Evolutionary conservation across 805 yeast genomes (phyloP), one percentile per base, ranked within the genome.

Genomic region (Huiozyma sinensis): DNA sequence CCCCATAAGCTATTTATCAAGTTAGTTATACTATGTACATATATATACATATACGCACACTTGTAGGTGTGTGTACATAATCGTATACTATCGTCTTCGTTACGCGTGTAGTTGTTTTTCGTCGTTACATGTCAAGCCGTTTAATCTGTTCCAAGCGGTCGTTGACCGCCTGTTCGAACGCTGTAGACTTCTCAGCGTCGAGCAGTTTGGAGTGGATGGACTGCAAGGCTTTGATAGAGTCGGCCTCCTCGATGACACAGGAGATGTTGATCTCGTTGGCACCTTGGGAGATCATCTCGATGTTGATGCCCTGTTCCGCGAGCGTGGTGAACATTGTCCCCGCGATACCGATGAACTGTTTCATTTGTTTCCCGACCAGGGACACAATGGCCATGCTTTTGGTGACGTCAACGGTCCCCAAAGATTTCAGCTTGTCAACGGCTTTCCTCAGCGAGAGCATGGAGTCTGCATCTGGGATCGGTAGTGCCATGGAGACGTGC

Each of bases 271-370:
- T 92, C 67, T 92, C 98, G 58, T 90, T 90, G 13, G 97, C 96
- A 56, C 98, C 98, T 72, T 92, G 98, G 46, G 88, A 77, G 66
- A 92, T 92, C 98, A 92, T 92, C 66, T 92, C 98, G 54, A 92
- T 87, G 66, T 92, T 92, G 60, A 92, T 83, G 39, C 77, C 76
- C 56, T 90, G 94, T 58, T 85, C 89, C 6, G 97, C 97, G 53
- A 92, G 70, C 1, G 94, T 86, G 54, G 88, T 80, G 69, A 92
- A 92, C 95, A 90, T 90, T 52, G 87, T 81, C 39, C 97, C 96
- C 0, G 98, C 98, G 60, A 87, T 89, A 59, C 98, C 98, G 48
- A 92, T 85, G 61, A 83, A 77, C 61, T 89, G 95, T 60, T 88
- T 88, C 97, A 92, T 90, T 63, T 90, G 95, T 58, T 86, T 88